Percentiles rank a stretch among this genome's conserved stretches.
Evolutionary conservation across 352 stramenopile genomes (phyloP).

Genomic region (Phytophthora pini): DNA sequence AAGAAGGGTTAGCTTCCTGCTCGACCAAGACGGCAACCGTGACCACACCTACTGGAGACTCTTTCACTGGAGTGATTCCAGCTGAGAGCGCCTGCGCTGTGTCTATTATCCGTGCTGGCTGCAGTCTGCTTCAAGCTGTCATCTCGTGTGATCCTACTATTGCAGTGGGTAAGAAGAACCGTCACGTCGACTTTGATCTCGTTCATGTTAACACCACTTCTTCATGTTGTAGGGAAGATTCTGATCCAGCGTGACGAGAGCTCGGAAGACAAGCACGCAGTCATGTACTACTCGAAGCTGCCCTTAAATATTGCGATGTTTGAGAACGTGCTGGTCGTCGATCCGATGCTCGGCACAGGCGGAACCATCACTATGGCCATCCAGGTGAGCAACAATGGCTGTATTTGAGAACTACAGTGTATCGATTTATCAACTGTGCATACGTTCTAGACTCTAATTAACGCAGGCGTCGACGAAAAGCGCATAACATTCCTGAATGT

Average conservation of each 20-base stretch:
- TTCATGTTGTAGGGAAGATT: slow-evolving; percentile 85
- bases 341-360: slow-evolving; percentile 96
- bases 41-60: slow-evolving; percentile 63
- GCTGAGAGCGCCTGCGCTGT: slow-evolving; percentile 84
- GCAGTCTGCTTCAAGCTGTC: slow-evolving; percentile 89
- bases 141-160: slow-evolving; percentile 81
- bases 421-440: neutral
- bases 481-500: slow-evolving; percentile 96
- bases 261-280: slow-evolving; percentile 77
- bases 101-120: slow-evolving; percentile 94
- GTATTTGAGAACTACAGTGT: neutral
- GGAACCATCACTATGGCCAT: slow-evolving; percentile 93
- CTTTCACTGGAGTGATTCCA: slow-evolving; percentile 50
- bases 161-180: slow-evolving; percentile 55
- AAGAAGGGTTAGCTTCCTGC: slow-evolving; percentile 69
- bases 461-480: slow-evolving; percentile 80
- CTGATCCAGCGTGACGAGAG: slow-evolving; percentile 96
- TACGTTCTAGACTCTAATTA: slow-evolving; percentile 61
- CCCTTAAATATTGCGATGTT: slow-evolving; percentile 74
- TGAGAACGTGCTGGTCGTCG: slow-evolving; percentile 92
- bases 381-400: slow-evolving; percentile 45
- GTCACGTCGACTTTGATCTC: too few relatives aligned
- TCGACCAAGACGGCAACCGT: slow-evolving; percentile 53
- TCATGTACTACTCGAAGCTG: slow-evolving; percentile 96
- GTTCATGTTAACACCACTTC: neutral